These are phyloP conservation scores for Acacia melanoxylon DNA, from an alignment of 306 rosid species.

Conservation along the genomic window DNA sequence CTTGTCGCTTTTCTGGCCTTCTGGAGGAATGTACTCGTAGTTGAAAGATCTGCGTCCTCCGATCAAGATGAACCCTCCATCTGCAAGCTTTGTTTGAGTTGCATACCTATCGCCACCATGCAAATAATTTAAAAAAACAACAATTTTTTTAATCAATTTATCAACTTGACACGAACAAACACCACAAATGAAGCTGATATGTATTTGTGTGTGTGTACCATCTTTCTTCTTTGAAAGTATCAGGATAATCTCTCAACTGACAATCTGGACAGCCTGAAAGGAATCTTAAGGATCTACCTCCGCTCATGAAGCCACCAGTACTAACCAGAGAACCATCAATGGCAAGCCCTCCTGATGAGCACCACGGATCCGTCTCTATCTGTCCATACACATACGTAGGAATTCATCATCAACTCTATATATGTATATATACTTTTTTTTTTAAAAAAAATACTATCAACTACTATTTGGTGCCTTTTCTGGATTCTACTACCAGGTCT, in stretches of 20 bases:
- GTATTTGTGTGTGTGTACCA: conserved; percentile 41
- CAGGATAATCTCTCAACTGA: conserved; percentile 49
- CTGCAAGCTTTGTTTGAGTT: conserved; percentile 55
- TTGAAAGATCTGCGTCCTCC: conserved; percentile 79
- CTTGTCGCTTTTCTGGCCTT: conserved; percentile 24
- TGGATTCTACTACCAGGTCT: too few species aligned
- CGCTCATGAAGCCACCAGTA: conserved; percentile 69
- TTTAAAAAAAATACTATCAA: too few species aligned
- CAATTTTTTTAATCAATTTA: not conserved
- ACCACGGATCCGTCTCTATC: conserved; percentile 79
- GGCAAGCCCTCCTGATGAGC: conserved; percentile 85
- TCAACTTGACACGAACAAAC: not conserved
- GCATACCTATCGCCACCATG: conserved; percentile 34
- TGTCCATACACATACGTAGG: not conserved
- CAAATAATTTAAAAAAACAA: not conserved
- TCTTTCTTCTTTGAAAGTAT: conserved; percentile 48
- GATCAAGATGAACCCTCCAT: conserved; percentile 55
- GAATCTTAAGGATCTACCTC: conserved; percentile 55
- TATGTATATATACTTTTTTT: too few species aligned
- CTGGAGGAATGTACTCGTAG: conserved; percentile 60
- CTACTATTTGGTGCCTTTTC: too few species aligned
- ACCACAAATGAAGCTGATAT: not conserved
- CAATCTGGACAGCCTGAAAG: conserved; percentile 44
- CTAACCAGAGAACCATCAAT: conserved; percentile 60
- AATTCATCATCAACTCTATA: not conserved